phyloP scores from a whole-genome alignment of 306 rosid genomes.

The Prunus campanulata region DNA sequence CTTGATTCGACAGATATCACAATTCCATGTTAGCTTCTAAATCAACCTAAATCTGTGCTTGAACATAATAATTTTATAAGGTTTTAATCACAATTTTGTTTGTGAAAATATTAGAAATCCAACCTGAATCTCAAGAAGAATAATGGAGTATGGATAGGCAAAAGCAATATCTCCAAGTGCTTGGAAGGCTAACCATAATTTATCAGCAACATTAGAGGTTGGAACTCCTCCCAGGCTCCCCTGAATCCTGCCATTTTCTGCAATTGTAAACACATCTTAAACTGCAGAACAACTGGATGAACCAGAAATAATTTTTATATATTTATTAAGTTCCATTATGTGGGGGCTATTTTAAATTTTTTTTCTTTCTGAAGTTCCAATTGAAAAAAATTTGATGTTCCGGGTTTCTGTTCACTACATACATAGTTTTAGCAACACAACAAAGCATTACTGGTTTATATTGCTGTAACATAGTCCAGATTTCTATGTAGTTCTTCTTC shows the following conservation, averaged over 20 bases:
- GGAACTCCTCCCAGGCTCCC: slow-evolving; percentile 76
- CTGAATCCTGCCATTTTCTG: slow-evolving; percentile 69
- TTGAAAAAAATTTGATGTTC: neutral
- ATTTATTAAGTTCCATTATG: too few relatives aligned
- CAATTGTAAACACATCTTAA: slow-evolving; percentile 14
- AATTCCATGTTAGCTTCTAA: slow-evolving; percentile 6
- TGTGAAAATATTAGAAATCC: neutral
- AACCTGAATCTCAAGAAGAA: slow-evolving; percentile 86
- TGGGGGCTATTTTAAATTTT: too few relatives aligned
- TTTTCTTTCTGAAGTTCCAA: neutral
- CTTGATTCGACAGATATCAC: slow-evolving; percentile 34
- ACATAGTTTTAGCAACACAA: too few relatives aligned
- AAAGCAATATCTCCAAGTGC: slow-evolving; percentile 86
- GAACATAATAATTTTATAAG: neutral
- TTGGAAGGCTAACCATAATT: slow-evolving; percentile 65
- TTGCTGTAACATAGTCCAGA: too few relatives aligned
- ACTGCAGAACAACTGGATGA: neutral
- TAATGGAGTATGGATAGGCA: slow-evolving; percentile 74
- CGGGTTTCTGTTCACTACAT: neutral
- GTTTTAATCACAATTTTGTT: neutral
- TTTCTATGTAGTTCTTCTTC: neutral
- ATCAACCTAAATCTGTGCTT: neutral
- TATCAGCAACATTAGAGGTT: slow-evolving; percentile 47
- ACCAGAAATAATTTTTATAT: neutral
- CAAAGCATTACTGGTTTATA: too few relatives aligned